Evolutionary conservation across 768 basidiomycete species (phyloP).

Genomic region (Podaxis pistillaris): DNA sequence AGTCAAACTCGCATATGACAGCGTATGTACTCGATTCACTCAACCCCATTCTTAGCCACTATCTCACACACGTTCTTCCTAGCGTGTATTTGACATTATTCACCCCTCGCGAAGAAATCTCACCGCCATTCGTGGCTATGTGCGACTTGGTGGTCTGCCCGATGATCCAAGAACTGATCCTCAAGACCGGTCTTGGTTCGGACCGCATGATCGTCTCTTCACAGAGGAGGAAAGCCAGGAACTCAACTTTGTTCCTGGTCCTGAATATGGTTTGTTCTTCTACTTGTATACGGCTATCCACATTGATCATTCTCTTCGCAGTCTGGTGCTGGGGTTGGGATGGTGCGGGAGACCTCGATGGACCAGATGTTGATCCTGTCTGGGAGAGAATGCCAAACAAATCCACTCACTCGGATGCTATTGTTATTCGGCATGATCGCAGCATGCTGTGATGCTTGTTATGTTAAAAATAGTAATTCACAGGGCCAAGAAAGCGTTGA

Average conservation of each 20-base stretch:
- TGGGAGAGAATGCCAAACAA: constrained; percentile 86
- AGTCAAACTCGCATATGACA: constrained; percentile 95
- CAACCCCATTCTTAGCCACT: background rate
- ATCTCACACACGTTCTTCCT: constrained; percentile 8
- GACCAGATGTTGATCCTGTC: constrained; percentile 96
- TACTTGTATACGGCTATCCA: background rate
- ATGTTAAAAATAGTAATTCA: too few relatives aligned
- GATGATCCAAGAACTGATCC: constrained; percentile 97
- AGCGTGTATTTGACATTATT: constrained; percentile 94
- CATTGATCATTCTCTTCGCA: constrained; percentile 27
- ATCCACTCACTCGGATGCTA: constrained; percentile 54
- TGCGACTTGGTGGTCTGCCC: constrained; percentile 91
- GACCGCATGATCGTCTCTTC: constrained; percentile 94
- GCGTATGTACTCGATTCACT: constrained; percentile 41
- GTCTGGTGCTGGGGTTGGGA: constrained; percentile 99
- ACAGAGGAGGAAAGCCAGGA: constrained; percentile 81
- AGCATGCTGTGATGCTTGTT: constrained; percentile 22
- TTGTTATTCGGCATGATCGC: constrained; percentile 72
- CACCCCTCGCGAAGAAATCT: constrained; percentile 89
- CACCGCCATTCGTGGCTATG: constrained; percentile 93
- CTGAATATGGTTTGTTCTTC: constrained; percentile 72
- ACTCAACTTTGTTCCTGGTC: constrained; percentile 77
- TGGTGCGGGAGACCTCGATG: constrained; percentile 95
- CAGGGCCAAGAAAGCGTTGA: too few relatives aligned
- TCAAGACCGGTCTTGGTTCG: constrained; percentile 97